Evolutionary conservation across 2,329 filamentous ascomycete genomes (phyloP), one percentile per base, ranked within the genome.

Genomic region (Elsinoe australis): DNA sequence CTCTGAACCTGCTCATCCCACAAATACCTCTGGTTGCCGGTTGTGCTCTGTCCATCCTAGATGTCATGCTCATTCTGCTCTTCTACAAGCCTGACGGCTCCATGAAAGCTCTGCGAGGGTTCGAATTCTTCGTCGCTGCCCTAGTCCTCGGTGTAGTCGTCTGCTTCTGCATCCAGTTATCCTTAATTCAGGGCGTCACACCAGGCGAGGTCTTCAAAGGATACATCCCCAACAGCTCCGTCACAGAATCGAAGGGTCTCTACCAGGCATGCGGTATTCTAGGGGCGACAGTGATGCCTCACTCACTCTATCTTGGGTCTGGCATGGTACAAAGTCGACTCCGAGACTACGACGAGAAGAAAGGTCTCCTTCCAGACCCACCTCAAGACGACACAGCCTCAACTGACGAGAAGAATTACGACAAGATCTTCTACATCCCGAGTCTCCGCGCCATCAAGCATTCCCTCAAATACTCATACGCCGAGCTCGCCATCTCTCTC

Each of bases 181-280:
- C 79, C 2, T 60, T 83, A 28, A 79, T 86, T 53, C 57, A 71
- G 35, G 65, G 74, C 53, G 75, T 75, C 0, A 67, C 67, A 3
- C 67, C 76, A 1, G 75, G 75, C 1, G 70, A 81, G 12, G 78
- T 85, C 1, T 80, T 85, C 59, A 67, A 64, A 28, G 82, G 82
- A 14, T 85, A 81, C 55, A 60, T 85, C 14, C 82, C 82, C 0
- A 83, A 79, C 0, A 66, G 67, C 33, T 70, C 74, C 3, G 62
- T 85, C 1, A 66, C 82, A 1, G 65, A 83, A 59, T 71, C 73
- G 1, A 58, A 79, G 58, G 81, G 73, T 39, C 59, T 82, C 0
- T 85, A 84, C 59, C 80, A 85, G 63, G 76, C 83, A 1, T 88
- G 84, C 53, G 84, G 84, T 45, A 88, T 88, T 50, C 70, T 88